A percentile compares a stretch with the other conserved stretches of the same genome.
Conservation (phyloP, 2,329 filamentous ascomycete species). For the Clarireedia homoeocarpa region DNA sequence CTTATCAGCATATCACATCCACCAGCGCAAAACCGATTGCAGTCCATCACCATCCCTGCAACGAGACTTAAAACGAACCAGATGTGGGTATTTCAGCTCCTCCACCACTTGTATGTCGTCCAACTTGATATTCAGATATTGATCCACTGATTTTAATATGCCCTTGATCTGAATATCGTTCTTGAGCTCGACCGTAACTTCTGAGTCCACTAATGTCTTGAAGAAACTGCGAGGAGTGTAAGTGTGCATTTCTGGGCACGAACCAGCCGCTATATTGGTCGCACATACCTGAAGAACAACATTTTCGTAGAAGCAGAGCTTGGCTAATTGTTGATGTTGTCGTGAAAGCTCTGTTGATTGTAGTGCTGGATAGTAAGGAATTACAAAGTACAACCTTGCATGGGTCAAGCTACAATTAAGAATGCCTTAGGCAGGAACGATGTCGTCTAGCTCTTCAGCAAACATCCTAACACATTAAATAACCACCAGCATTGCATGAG, state of each 20-base stretch:
- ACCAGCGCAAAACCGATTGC: background rate
- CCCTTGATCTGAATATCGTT: conserved; percentile 98
- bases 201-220: conserved; percentile 95
- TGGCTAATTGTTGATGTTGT: background rate
- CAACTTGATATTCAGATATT: conserved; percentile 98
- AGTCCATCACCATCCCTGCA: background rate
- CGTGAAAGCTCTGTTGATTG: too few species aligned
- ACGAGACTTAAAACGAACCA: conserved; percentile 45
- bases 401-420: too few species aligned
- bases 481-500: too few species aligned
- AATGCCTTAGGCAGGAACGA: too few species aligned
- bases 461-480: too few species aligned
- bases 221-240: conserved; percentile 62
- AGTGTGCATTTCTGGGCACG: background rate
- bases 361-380: too few species aligned
- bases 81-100: conserved; percentile 88
- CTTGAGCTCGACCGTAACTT: conserved; percentile 98
- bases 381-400: too few species aligned
- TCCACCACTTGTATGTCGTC: conserved; percentile 92
- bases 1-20: conserved; percentile 10
- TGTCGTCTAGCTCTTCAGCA: too few species aligned
- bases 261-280: background rate
- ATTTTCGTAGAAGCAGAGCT: conserved; percentile 24
- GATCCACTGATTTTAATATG: conserved; percentile 92
- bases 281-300: conserved; percentile 33